Evolutionary conservation across 176 grass and related monocot genomes (phyloP), one percentile per base, ranked within the genome.

Genomic region (Puya raimondii): DNA sequence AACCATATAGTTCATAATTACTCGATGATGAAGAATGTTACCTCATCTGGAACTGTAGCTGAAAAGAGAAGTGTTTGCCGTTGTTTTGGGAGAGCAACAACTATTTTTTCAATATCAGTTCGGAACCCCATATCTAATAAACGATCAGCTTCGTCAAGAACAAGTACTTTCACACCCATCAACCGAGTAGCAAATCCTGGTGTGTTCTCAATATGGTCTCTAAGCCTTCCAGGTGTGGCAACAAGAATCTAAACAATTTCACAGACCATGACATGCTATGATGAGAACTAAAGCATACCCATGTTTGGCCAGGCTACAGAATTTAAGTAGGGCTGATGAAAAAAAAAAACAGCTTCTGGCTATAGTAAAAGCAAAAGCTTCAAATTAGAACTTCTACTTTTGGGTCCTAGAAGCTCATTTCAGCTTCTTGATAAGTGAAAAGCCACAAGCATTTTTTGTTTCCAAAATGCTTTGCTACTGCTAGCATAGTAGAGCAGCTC

Each of bases 111-210:
- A 8, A 97, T 92, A 85, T 97, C 94, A 54, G 58, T 81, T 57
- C 89, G 79, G 71, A 97, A 97, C 69, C 94, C 94, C 94, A 97
- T 97, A 91, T 97, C 94, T 71, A 97, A 78, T 23, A 97, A 79
- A 53, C 89, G 93, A 74, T 97, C 94, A 61, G 94, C 94, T 90
- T 97, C 94, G 52, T 97, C 94, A 14, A 97, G 88, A 79, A 97
- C 85, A 82, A 97, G 80, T 15, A 92, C 77, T 79, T 90, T 97
- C 17, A 97, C 84, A 56, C 89, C 94, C 78, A 80, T 85, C 66
- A 97, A 79, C 72, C 89, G 82, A 71, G 84, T 87, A 54, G 82
- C 84, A 81, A 97, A 97, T 58, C 89, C 94, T 69, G 94, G 82
- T 52, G 94, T 97, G 80, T 97, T 97, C 74, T 97, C 94, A 78